A percentile compares a stretch with the other conserved stretches of the same genome.
Evolutionary conservation across 192 early-diverging fungal species (phyloP).

Genomic region (Rhizoclosmatium sp.): DNA sequence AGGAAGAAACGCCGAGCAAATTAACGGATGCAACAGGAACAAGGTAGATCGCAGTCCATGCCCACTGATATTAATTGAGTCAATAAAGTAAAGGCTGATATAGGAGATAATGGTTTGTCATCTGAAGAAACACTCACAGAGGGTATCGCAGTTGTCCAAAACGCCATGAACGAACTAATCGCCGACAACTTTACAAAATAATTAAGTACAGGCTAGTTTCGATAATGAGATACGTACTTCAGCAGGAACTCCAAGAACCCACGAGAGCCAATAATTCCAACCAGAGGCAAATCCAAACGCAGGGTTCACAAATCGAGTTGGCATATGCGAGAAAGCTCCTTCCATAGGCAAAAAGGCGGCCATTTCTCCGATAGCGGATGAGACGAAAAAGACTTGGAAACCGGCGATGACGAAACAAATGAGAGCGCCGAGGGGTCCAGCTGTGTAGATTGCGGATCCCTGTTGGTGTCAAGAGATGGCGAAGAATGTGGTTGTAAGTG

Average conservation of each 20-base stretch:
- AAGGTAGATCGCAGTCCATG: slow-evolving; percentile 63
- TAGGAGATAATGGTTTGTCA: no score
- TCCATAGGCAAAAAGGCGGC: slow-evolving; percentile 75
- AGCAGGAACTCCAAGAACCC: neutral
- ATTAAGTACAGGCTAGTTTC: no score
- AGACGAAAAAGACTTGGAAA: slow-evolving; percentile 29
- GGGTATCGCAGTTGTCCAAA: neutral
- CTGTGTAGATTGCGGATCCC: slow-evolving; percentile 67
- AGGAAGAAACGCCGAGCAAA: slow-evolving; percentile 65
- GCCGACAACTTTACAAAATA: no score
- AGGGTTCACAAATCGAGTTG: slow-evolving; percentile 75
- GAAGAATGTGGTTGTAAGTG: no score
- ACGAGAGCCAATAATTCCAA: slow-evolving; percentile 34
- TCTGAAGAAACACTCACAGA: no score
- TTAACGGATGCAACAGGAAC: slow-evolving; percentile 68
- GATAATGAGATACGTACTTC: no score
- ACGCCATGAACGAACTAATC: no score
- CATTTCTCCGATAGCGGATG: slow-evolving; percentile 83
- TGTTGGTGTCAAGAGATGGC: no score
- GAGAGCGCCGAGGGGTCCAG: slow-evolving; percentile 51
- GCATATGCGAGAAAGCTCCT: slow-evolving; percentile 81
- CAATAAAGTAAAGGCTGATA: no score
- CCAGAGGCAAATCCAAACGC: slow-evolving; percentile 56
- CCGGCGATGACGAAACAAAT: slow-evolving; percentile 11
- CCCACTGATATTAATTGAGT: neutral